Evolutionary conservation across 305 asterid species (phyloP), one percentile per base, ranked within the genome.

Genomic region (Fraxinus sp.): DNA sequence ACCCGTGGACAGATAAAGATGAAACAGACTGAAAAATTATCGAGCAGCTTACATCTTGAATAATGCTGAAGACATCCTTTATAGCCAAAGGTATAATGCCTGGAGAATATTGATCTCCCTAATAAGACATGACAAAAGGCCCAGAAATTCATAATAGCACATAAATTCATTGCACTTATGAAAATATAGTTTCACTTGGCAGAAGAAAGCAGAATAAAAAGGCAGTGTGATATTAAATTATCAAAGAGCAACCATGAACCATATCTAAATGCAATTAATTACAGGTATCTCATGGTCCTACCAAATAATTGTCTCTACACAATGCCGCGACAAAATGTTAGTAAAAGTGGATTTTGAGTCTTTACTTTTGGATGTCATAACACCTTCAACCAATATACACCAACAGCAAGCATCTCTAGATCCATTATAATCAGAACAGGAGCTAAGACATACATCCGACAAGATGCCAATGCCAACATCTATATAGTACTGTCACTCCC

Each of bases 21-120:
- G 73, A 81, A 85, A 80, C 33, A 70, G 75, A 13, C n/a, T 28
- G 75, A 28, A 30, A 32, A 70, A 6, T 28, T 70, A 30, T 70
- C 9, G 81, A 78, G 85, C 73, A 77, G 80, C 99, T 89, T 90
- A 97, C 99, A 86, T 97, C 99, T 86, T 95, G 99, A 89, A 97
- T 97, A 33, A 93, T 97, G 91, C 98, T 95, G 91, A 97, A 97
- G 79, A 97, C 99, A 86, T 97, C 99, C 91, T 97, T 97, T 86
- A 97, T 95, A 18, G 99, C 98, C 91, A 97, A 86, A 4, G 99
- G 99, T 87, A 97, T 95, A 83, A 97, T 90, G 68, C 99, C 99
- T 75, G 99, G 99, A 85, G 90, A 90, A 88, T 76, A 77, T 81
- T 97, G 99, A 89, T 97, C 98, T 43, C 99, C 99, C 99, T 97